Evolutionary conservation across 106 monocot species (phyloP).

Genomic region (Dendrobium huoshanense): DNA sequence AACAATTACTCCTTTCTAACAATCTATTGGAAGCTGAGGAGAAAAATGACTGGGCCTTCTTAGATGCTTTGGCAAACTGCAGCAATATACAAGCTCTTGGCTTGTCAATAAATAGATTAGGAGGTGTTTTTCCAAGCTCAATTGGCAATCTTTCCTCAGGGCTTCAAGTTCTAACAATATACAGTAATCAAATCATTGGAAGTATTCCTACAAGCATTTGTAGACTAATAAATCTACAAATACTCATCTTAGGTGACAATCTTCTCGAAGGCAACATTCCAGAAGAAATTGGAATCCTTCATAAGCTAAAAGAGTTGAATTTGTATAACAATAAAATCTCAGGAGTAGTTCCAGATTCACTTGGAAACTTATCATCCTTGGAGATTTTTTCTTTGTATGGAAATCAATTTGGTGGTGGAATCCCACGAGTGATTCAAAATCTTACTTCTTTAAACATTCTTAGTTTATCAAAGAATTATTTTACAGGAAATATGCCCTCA

Average conservation of each 20-base stretch:
- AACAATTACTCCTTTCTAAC: not conserved
- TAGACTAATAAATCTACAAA: constrained; percentile 10
- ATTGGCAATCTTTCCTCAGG: constrained; percentile 8
- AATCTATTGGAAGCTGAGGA: constrained; percentile 19
- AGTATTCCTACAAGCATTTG: constrained; percentile 17
- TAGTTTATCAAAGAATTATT: constrained; percentile 13
- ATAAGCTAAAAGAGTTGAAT: not conserved
- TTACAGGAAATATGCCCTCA: constrained; percentile 9
- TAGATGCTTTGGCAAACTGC: constrained; percentile 20
- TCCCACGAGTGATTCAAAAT: constrained; percentile 15
- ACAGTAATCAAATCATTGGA: constrained; percentile 17
- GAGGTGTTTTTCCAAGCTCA: constrained; percentile 19
- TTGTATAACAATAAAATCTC: constrained; percentile 6
- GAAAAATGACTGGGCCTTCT: constrained; percentile 23
- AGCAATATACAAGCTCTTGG: constrained; percentile 1
- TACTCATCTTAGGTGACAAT: not conserved
- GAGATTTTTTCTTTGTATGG: constrained; percentile 9
- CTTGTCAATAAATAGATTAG: not conserved
- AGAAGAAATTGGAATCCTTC: not conserved
- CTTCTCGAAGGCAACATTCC: constrained; percentile 13
- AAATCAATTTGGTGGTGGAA: constrained; percentile 15
- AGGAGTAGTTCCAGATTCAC: constrained; percentile 4
- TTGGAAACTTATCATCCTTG: constrained; percentile 25
- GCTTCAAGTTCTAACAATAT: constrained; percentile 1
- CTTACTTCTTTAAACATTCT: constrained; percentile 13